Percentiles rank a stretch among this genome's conserved stretches.
Conservation (phyloP, 2,329 filamentous ascomycete species). For the Ophiognomonia clavigignenti-juglandacearum region DNA sequence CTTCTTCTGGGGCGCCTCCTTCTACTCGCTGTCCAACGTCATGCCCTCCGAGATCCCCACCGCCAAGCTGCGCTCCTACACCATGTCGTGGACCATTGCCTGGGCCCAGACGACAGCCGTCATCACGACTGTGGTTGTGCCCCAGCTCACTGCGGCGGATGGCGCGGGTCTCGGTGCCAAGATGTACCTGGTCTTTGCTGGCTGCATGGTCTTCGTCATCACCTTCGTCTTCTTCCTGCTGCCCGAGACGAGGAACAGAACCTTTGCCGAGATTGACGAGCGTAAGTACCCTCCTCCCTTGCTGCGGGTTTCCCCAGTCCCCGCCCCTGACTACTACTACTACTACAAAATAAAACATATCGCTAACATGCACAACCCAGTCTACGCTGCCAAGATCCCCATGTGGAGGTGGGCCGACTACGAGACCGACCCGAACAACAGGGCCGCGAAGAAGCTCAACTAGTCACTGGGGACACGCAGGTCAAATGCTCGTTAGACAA, state of each 20-base stretch:
- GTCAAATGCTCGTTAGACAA: not conserved
- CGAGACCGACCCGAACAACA: constrained; percentile 2
- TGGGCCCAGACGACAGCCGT: constrained; percentile 31
- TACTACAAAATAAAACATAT: not conserved
- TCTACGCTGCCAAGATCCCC: constrained; percentile 12
- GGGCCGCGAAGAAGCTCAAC: constrained; percentile 5
- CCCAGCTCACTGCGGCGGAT: constrained; percentile 23
- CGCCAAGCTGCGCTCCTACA: constrained; percentile 15
- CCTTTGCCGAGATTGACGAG: constrained; percentile 13
- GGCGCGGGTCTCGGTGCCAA: constrained; percentile 15
- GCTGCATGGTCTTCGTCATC: constrained; percentile 10
- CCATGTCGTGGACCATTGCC: constrained; percentile 30
- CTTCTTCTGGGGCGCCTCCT: constrained; percentile 32
- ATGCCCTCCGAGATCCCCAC: constrained; percentile 28
- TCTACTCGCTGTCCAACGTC: constrained; percentile 30
- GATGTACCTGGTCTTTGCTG: constrained; percentile 13
- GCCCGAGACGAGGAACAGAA: constrained; percentile 11
- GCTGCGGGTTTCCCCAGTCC: too few species aligned
- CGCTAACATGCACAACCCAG: not conserved
- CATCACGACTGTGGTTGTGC: constrained; percentile 33
- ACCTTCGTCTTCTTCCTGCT: constrained; percentile 13
- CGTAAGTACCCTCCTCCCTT: not conserved
- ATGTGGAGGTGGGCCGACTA: constrained; percentile 10
- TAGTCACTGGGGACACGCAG: not conserved
- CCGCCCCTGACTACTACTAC: too few species aligned